Conservation (phyloP, 129 eudicot genomes). For the Gnaphalium uliginosum region DNA sequence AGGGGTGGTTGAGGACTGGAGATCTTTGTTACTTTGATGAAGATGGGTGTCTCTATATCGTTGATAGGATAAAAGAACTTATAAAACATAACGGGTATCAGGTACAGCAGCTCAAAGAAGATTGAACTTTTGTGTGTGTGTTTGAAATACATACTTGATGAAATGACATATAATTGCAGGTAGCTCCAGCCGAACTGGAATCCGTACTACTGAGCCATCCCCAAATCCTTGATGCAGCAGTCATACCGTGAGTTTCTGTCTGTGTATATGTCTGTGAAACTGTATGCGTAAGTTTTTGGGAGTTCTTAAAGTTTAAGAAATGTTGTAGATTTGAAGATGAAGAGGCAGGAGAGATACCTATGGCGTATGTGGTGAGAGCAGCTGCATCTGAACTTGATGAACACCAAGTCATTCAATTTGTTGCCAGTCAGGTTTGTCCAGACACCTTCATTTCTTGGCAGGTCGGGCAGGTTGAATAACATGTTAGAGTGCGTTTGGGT, state of each 20-base stretch:
- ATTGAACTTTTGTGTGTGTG: background rate
- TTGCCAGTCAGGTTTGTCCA: slow-evolving; percentile 61
- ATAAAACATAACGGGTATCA: slow-evolving; percentile 86
- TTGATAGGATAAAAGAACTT: slow-evolving; percentile 76
- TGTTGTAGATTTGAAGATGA: slow-evolving; percentile 73
- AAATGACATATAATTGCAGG: slow-evolving; percentile 47
- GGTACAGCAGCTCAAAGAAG: slow-evolving; percentile 36
- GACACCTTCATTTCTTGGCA: slow-evolving; percentile 1
- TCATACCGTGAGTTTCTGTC: slow-evolving; percentile 54
- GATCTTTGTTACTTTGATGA: slow-evolving; percentile 79
- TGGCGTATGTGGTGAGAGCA: slow-evolving; percentile 77
- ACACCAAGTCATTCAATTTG: slow-evolving; percentile 70
- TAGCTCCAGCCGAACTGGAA: slow-evolving; percentile 90
- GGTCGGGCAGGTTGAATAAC: background rate
- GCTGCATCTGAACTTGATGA: slow-evolving; percentile 52
- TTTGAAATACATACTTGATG: background rate
- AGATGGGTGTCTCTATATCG: slow-evolving; percentile 64
- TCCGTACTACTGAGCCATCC: slow-evolving; percentile 72
- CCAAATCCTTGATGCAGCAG: slow-evolving; percentile 80
- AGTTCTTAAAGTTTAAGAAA: background rate
- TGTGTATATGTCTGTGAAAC: slow-evolving; percentile 11
- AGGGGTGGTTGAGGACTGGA: slow-evolving; percentile 80
- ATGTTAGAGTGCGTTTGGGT: background rate
- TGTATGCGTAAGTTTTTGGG: background rate
- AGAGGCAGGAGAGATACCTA: slow-evolving; percentile 78